Percentiles rank a stretch among this genome's conserved stretches.
These are phyloP conservation scores for Aeschynomene evenia DNA, from an alignment of 306 rosid genomes.

Conservation along the genomic window DNA sequence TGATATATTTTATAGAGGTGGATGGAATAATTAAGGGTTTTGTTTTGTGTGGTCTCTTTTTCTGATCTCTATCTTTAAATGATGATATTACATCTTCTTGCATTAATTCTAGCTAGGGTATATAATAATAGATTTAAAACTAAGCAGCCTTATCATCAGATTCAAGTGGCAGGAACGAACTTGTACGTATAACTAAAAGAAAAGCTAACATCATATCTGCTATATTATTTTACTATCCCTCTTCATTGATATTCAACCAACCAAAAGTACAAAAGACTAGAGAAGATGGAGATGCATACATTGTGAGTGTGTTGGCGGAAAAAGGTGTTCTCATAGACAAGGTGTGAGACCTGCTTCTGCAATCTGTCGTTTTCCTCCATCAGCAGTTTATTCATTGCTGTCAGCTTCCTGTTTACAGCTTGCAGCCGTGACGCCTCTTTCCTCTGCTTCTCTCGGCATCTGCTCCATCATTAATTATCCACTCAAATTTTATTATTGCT, in stretches of 20 bases:
- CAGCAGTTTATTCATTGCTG: slow-evolving; percentile 90
- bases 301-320: slow-evolving; percentile 95
- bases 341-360: slow-evolving; percentile 96
- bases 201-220: not conserved
- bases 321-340: slow-evolving; percentile 85
- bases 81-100: no score
- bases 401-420: slow-evolving; percentile 86
- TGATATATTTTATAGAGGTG: no score
- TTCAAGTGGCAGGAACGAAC: not conserved
- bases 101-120: no score
- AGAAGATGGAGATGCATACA: no score
- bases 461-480: no score
- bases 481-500: no score
- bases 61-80: no score
- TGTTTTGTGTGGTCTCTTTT: no score
- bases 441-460: slow-evolving; percentile 98
- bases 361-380: slow-evolving; percentile 98
- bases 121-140: no score
- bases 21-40: no score
- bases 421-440: slow-evolving; percentile 94
- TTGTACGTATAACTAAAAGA: not conserved
- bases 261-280: not conserved
- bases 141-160: not conserved
- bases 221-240: not conserved
- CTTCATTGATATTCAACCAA: not conserved